Evolutionary conservation across 2,329 filamentous ascomycete species (phyloP).

Genomic region (Paracoccidioides lutzii): DNA sequence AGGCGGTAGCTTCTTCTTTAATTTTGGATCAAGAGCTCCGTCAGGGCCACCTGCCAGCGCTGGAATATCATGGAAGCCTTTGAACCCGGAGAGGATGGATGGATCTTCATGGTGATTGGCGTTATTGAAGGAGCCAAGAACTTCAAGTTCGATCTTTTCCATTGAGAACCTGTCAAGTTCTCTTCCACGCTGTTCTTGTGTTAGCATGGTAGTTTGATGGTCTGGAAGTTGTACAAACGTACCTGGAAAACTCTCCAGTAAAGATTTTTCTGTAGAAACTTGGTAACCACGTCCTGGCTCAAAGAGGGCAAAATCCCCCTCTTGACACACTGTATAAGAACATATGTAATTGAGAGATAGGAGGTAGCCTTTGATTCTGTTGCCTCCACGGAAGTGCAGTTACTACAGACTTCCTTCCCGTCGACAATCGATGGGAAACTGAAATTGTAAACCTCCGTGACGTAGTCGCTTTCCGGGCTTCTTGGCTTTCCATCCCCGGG

Average conservation of each 20-base stretch:
- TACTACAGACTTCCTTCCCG: constrained; percentile 1
- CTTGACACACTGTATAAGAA: not conserved
- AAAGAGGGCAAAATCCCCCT: not conserved
- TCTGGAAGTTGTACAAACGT: not conserved
- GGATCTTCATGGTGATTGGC: not conserved
- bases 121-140: constrained; percentile 1
- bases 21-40: constrained; percentile 1
- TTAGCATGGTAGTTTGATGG: not conserved
- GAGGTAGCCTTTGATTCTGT: not conserved
- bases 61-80: constrained; percentile 2
- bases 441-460: constrained; percentile 3
- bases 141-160: constrained; percentile 2
- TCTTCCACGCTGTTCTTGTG: not conserved
- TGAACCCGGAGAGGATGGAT: not conserved
- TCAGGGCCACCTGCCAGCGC: not conserved
- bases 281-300: not conserved
- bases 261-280: not conserved
- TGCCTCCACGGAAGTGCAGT: not conserved
- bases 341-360: not conserved
- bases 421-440: not conserved
- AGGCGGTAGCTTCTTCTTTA: constrained; percentile 1
- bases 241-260: constrained; percentile 3
- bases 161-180: not conserved
- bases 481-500: constrained; percentile 1
- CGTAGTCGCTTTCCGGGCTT: not conserved